phyloP scores from a whole-genome alignment of 2,329 filamentous ascomycete species.

The Phialophora chinensis region DNA sequence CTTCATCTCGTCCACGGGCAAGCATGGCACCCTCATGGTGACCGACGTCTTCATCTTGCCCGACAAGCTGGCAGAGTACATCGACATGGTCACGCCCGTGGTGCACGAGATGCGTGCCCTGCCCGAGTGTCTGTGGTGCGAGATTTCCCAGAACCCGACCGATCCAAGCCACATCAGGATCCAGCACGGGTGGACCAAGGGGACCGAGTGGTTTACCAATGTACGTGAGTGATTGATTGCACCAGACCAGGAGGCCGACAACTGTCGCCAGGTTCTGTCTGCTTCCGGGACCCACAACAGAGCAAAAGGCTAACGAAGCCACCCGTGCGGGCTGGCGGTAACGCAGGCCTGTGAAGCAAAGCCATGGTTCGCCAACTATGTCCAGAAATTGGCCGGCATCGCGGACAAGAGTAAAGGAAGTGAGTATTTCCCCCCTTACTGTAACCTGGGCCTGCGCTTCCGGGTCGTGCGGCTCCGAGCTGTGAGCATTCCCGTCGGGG shows the following conservation, averaged over 20 bases:
- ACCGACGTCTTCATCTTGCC: slow-evolving; percentile 28
- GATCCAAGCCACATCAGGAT: slow-evolving; percentile 26
- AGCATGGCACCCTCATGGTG: slow-evolving; percentile 21
- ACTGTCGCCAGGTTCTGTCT: too few species aligned
- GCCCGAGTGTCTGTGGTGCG: slow-evolving; percentile 26
- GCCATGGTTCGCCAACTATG: slow-evolving; percentile 27
- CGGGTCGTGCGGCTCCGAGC: background rate
- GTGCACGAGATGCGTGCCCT: slow-evolving; percentile 23
- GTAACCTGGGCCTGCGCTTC: background rate
- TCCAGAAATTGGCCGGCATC: slow-evolving; percentile 21
- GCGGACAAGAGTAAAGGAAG: slow-evolving; percentile 24
- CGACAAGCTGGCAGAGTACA: slow-evolving; percentile 23
- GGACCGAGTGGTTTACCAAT: slow-evolving; percentile 23
- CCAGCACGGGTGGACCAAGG: slow-evolving; percentile 28
- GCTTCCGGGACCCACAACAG: too few species aligned
- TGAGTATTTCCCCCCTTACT: slow-evolving; percentile 10
- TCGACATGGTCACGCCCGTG: slow-evolving; percentile 24
- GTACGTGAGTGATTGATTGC: slow-evolving; percentile 9
- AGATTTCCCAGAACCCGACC: slow-evolving; percentile 23
- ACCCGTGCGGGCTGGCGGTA: too few species aligned
- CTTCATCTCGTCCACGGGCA: slow-evolving; percentile 19
- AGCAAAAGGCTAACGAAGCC: too few species aligned
- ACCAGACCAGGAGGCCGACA: too few species aligned
- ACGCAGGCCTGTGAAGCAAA: slow-evolving; percentile 27
- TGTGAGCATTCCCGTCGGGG: too few species aligned